phyloP scores from a whole-genome alignment of 2,329 filamentous ascomycete species.

The Colletotrichum coccodes region DNA sequence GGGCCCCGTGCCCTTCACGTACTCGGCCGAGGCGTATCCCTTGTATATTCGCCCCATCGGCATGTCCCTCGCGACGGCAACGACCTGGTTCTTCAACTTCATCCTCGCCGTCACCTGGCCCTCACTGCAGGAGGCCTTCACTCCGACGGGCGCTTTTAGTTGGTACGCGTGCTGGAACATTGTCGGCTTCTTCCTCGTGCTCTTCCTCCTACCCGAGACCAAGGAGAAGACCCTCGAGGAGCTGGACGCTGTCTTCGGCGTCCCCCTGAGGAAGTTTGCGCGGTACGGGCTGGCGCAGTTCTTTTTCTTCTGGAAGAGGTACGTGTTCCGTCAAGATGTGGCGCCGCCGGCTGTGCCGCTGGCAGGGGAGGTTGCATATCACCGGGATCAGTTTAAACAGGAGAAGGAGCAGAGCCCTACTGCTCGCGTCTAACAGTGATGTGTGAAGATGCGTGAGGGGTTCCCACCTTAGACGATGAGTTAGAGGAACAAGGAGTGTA shows the following conservation, averaged over 20 bases:
- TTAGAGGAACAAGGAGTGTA: not conserved
- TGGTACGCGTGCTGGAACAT: slow-evolving; percentile 62
- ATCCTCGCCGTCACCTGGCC: slow-evolving; percentile 58
- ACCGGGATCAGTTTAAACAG: not conserved
- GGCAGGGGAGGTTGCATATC: not conserved
- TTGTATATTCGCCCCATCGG: slow-evolving; percentile 70
- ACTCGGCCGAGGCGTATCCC: slow-evolving; percentile 74
- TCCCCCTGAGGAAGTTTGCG: slow-evolving; percentile 2
- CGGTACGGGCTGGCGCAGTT: slow-evolving; percentile 38
- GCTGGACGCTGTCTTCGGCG: slow-evolving; percentile 41
- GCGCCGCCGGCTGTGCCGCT: slow-evolving; percentile 28
- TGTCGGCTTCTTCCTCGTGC: slow-evolving; percentile 54
- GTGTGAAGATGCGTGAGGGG: too few species aligned
- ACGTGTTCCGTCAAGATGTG: slow-evolving; percentile 33
- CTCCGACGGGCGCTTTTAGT: slow-evolving; percentile 57
- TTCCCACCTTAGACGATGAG: not conserved
- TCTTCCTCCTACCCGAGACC: slow-evolving; percentile 54
- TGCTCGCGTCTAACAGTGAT: not conserved
- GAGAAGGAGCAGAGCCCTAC: not conserved
- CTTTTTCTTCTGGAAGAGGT: slow-evolving; percentile 37
- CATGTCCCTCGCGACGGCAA: slow-evolving; percentile 68
- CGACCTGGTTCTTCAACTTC: slow-evolving; percentile 60
- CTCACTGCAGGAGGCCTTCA: slow-evolving; percentile 54
- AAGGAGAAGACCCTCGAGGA: slow-evolving; percentile 57
- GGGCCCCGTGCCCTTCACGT: slow-evolving; percentile 72